Base-by-base conservation (phyloP, 2,329 filamentous ascomycete genomes). In the Xylaria digitata region DNA sequence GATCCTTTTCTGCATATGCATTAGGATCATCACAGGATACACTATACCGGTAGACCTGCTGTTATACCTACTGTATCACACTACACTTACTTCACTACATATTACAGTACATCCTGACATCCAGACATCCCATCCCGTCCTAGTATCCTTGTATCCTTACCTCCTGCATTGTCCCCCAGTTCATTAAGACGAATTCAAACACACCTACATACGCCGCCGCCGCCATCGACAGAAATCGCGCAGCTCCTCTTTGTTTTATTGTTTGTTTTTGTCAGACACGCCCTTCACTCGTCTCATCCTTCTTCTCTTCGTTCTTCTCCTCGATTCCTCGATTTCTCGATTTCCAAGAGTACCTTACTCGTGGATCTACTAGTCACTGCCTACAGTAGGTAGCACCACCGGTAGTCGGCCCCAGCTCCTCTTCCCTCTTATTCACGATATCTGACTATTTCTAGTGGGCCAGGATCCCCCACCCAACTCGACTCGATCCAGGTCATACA, bases 171-270 rank as follows among this genome's bases (percentile, higher is more conserved):
- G 15, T 26, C 48, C 23, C 62, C 54, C 62, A 23, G 62, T 11
- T 43, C 32, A 34, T 50, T 49, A 30, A 30, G n/a, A 57, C 58
- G 21, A 30, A 57, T 58, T 48, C 46, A 66, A 52, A 42, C 48
- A 59, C 40, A 58, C 54, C 48, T 52, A 58, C 37, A 37, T 45
- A n/a, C 30, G 45, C 48, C 23, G 32, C 17, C 21, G 32, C 26
- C 46, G 34, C 53, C 42, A 37, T 66, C 30, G 37, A 54, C 42
- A 55, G 60, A 68, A 68, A 66, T 68, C 63, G 54, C 59, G 63
- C 59, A 62, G 49, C 43, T 42, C 17, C 48, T 59, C 50, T 65
- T 46, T 58, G 30, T 57, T 37, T 21, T 26, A 26, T 26, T 5
- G 26, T 26, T 26, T 26, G 26, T 26, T 23, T 48, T 26, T 48